A percentile compares a stretch with the other conserved stretches of the same genome.
These are phyloP conservation scores for Tulasnella sp. DNA, from an alignment of 768 basidiomycete genomes.

Conservation along the genomic window DNA sequence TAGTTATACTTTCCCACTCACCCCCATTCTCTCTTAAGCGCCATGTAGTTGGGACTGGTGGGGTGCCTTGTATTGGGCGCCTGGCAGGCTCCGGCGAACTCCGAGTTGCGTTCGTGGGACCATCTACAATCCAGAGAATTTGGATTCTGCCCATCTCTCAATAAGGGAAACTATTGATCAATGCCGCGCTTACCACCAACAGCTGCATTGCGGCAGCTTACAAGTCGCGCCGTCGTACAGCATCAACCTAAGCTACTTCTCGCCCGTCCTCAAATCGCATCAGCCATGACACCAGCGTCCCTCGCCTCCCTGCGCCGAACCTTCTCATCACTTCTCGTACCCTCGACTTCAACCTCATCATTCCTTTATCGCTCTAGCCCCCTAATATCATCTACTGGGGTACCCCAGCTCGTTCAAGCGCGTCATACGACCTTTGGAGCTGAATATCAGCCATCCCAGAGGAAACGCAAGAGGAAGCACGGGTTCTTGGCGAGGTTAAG, in stretches of 20 bases:
- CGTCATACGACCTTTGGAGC: conserved; percentile 63
- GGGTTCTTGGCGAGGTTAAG: conserved; percentile 77
- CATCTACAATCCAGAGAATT: too few species aligned
- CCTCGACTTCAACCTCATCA: not conserved
- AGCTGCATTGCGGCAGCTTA: too few species aligned
- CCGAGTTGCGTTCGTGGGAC: too few species aligned
- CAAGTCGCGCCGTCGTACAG: not conserved
- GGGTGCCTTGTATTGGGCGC: too few species aligned
- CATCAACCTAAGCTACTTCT: not conserved
- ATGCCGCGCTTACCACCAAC: too few species aligned
- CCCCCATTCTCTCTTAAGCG: too few species aligned
- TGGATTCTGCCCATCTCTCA: too few species aligned
- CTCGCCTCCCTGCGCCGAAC: not conserved
- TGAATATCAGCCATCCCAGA: conserved; percentile 96
- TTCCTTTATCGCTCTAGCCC: conserved; percentile 4
- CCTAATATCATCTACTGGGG: not conserved
- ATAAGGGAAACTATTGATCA: too few species aligned
- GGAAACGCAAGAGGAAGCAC: conserved; percentile 84
- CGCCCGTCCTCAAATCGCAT: not conserved
- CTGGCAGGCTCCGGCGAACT: too few species aligned
- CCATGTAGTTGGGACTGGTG: too few species aligned
- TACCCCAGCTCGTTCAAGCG: conserved; percentile 28
- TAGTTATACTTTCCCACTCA: too few species aligned
- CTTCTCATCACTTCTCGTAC: not conserved
- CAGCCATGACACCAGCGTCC: not conserved